phyloP scores from a whole-genome alignment of 2,329 filamentous ascomycete species.

The Arthrobotrys iridis region DNA sequence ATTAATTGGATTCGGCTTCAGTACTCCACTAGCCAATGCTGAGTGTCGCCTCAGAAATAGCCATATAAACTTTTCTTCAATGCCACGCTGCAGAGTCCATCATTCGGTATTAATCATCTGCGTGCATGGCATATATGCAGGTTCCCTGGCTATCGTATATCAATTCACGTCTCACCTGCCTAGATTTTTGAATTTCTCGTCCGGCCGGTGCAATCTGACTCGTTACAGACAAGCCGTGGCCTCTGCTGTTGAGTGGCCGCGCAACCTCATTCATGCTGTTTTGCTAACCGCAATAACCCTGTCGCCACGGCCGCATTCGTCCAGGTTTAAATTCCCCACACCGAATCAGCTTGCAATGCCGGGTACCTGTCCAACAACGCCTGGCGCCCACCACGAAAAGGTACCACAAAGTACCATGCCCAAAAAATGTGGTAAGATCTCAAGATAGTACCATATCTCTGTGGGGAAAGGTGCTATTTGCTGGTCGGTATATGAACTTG shows the following conservation, averaged over 20 bases:
- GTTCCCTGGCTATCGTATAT: background rate
- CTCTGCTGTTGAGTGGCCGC: conserved; percentile 10
- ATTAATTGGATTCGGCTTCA: background rate
- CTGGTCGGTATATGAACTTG: background rate
- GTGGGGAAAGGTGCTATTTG: background rate
- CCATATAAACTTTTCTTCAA: background rate
- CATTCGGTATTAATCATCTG: conserved; percentile 12
- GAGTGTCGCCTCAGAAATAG: conserved; percentile 7
- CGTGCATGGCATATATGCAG: background rate
- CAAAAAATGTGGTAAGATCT: conserved; percentile 22
- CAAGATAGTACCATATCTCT: conserved; percentile 26
- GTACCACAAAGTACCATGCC: conserved; percentile 8
- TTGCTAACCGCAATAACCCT: conserved; percentile 45
- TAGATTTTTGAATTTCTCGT: background rate
- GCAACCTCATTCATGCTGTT: conserved; percentile 23
- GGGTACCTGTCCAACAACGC: conserved; percentile 19
- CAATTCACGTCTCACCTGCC: conserved; percentile 3
- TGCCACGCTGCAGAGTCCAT: background rate
- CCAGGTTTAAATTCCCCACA: background rate
- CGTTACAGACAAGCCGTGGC: background rate
- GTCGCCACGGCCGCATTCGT: conserved; percentile 19
- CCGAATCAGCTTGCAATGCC: conserved; percentile 25
- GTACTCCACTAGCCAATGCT: background rate
- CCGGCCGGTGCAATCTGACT: background rate
- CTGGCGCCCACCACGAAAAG: conserved; percentile 16